Conservation (phyloP, 331 rosid genomes). For the Dryas integrifolia region DNA sequence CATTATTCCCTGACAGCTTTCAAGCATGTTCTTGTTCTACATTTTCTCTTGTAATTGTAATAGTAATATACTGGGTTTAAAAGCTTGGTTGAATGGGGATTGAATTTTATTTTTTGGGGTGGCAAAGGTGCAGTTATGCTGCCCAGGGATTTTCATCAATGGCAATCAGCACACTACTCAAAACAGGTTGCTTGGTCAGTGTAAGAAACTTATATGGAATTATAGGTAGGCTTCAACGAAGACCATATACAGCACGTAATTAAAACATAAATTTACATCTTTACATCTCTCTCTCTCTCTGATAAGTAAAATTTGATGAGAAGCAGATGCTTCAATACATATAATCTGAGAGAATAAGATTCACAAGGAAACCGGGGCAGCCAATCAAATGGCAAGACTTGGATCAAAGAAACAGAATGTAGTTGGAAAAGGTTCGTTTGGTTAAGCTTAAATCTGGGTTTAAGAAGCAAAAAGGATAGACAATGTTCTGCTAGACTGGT, state of each 20-base stretch:
- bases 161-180: neutral
- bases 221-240: neutral
- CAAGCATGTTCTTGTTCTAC: neutral
- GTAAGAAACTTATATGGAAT: neutral
- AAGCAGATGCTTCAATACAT: neutral
- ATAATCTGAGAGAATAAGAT: neutral
- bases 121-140: neutral
- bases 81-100: neutral
- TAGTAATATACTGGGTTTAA: neutral
- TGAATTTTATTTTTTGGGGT: neutral
- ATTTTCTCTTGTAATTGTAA: neutral
- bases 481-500: too few relatives aligned
- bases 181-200: neutral
- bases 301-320: neutral
- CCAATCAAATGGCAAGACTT: neutral
- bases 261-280: too few relatives aligned
- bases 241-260: neutral
- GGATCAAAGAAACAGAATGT: neutral
- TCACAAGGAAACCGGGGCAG: neutral
- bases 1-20: neutral
- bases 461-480: too few relatives aligned
- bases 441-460: too few relatives aligned
- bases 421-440: too few relatives aligned
- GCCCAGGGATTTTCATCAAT: neutral
- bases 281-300: neutral